Conservation (phyloP, 768 basidiomycete genomes). For the Rhizopogon vesiculosus region DNA sequence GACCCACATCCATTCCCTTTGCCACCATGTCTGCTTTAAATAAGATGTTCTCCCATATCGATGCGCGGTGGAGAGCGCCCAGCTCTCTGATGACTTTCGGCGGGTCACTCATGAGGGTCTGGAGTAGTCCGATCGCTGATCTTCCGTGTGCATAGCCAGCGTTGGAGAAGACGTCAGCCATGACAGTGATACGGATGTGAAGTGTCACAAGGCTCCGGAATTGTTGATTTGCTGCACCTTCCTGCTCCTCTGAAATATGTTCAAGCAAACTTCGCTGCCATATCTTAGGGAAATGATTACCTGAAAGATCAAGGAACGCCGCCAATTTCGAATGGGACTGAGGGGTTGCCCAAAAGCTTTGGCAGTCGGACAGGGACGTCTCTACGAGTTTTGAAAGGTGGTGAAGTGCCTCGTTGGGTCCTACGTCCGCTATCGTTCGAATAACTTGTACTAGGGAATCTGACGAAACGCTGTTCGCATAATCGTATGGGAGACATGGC, state of each 20-base stretch:
- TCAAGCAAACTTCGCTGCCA: conserved; percentile 1
- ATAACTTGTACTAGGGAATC: conserved; percentile 87
- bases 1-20: conserved; percentile 49
- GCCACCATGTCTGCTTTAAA: conserved; percentile 56
- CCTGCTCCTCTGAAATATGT: conserved; percentile 36
- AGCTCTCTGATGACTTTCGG: conserved; percentile 65
- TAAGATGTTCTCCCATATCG: conserved; percentile 83
- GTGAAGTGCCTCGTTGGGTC: conserved; percentile 69
- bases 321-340: conserved; percentile 57
- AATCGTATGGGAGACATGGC: conserved; percentile 87
- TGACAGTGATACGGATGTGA: conserved; percentile 73
- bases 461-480: conserved; percentile 78
- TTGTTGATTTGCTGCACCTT: conserved; percentile 46
- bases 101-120: conserved; percentile 63
- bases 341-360: conserved; percentile 61
- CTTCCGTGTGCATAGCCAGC: conserved; percentile 80
- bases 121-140: conserved; percentile 67
- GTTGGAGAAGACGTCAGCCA: conserved; percentile 85
- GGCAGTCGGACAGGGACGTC: conserved; percentile 63
- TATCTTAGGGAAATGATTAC: conserved; percentile 23
- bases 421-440: conserved; percentile 83
- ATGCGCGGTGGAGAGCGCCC: conserved; percentile 76
- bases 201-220: conserved; percentile 75
- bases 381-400: conserved; percentile 69
- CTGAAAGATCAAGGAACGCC: conserved; percentile 52